Base-by-base conservation (phyloP, 306 rosid species). In the Morella rubra region DNA sequence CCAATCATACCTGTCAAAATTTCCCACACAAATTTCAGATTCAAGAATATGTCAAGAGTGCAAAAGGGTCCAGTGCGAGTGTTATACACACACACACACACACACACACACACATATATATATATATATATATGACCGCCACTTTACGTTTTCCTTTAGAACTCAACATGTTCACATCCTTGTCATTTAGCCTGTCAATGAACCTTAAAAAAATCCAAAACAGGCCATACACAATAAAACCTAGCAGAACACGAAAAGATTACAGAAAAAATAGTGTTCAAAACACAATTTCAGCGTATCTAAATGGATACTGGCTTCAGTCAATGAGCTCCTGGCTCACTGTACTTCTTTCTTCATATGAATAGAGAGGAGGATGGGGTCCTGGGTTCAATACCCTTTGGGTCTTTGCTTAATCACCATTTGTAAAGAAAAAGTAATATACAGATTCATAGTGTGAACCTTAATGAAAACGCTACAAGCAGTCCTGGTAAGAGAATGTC, bases 401-500 rank as follows among this genome's bases (percentile, higher is more conserved):
- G 58, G 18, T 52, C 8, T 52, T 6, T 52, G 18, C 37, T 52
- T 14, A 52, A 6, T 18, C 58, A 52, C 58, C 8, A 52, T 13
- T 49, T 9, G 13, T 51, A 58, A 58, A 4, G 10, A 58, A 54
- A 49, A 56, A 78, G 72, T 69, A 37, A 78, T 24, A 75, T 40
- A 70, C 72, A 73, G 72, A 40, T 74, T 86, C 73, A 55, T 19
- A 54, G 24, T 47, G 74, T 84, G 64, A 73, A 96, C 99, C 99
- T 96, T 78, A 92, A 85, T 5, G 99, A 88, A 86, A 96, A 96
- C 74, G 99, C 97, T 37, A 96, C 98, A 7, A 96, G 83, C 76
- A 96, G 87, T 78, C 99, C 99, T 1, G 99, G 99, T 80, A 96
- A 81, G 88, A 96, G 91, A 75, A 96, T 96, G 81, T 96, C 99